Evolutionary conservation across 768 basidiomycete species (phyloP).

Genomic region (Termitomyces sp.): DNA sequence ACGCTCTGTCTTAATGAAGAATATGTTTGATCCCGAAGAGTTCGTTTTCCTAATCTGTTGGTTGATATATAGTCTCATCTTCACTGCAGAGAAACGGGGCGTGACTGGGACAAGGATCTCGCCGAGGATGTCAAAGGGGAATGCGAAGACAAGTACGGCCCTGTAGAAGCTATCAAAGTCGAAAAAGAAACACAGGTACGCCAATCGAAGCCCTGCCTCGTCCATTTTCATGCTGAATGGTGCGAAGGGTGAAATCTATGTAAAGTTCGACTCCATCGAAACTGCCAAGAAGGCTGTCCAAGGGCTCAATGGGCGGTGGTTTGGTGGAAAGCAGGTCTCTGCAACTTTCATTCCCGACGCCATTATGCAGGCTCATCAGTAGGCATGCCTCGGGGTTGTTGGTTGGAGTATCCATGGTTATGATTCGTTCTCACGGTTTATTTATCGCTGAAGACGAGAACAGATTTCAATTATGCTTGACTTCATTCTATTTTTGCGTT

Average conservation of each 20-base stretch:
- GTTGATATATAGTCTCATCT: background rate
- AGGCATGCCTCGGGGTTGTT: constrained; percentile 15
- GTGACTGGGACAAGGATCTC: constrained; percentile 95
- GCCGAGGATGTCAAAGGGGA: constrained; percentile 95
- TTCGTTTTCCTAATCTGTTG: constrained; percentile 31
- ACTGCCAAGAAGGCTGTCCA: constrained; percentile 79
- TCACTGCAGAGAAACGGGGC: constrained; percentile 77
- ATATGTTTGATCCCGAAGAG: constrained; percentile 99
- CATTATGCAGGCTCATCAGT: constrained; percentile 89
- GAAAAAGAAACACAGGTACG: constrained; percentile 88
- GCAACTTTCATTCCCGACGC: constrained; percentile 90
- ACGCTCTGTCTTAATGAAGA: constrained; percentile 82
- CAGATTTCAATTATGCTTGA: constrained; percentile 26
- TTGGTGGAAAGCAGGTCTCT: constrained; percentile 85
- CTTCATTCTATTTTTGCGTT: constrained; percentile 23
- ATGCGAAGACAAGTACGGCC: constrained; percentile 87
- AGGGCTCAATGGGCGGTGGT: constrained; percentile 95
- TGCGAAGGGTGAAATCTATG: constrained; percentile 89
- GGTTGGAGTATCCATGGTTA: constrained; percentile 20
- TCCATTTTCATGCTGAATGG: background rate
- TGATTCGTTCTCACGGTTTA: constrained; percentile 18
- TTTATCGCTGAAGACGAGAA: constrained; percentile 23
- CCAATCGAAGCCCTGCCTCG: background rate
- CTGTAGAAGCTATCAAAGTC: constrained; percentile 82
- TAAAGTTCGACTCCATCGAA: constrained; percentile 81